A percentile compares a stretch with the other conserved stretches of the same genome.
phyloP scores from a whole-genome alignment of 106 monocot species.

The Iris macrosiphon region DNA sequence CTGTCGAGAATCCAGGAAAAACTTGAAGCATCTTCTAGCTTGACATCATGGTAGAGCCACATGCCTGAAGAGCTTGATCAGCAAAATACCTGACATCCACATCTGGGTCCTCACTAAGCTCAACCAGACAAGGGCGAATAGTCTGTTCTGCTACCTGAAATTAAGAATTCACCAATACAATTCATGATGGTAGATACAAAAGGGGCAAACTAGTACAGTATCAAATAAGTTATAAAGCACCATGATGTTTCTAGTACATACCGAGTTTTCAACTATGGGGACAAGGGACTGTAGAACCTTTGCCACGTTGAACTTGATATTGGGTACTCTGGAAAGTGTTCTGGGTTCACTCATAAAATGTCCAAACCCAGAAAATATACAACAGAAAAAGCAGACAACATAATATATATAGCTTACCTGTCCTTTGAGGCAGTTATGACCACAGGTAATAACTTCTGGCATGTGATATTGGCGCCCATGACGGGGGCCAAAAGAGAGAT shows the following conservation, averaged over 20 bases:
- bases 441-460: constrained; percentile 62
- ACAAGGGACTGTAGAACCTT: constrained; percentile 77
- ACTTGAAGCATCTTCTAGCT: constrained; percentile 1
- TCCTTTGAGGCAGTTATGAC: constrained; percentile 70
- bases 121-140: constrained; percentile 63
- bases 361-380: not conserved
- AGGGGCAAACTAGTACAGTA: not conserved
- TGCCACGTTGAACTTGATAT: constrained; percentile 91
- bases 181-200: not conserved
- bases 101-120: constrained; percentile 87
- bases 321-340: constrained; percentile 58
- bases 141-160: constrained; percentile 65
- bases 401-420: constrained; percentile 26
- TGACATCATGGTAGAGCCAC: constrained; percentile 64
- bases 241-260: constrained; percentile 19
- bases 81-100: constrained; percentile 93
- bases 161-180: not conserved
- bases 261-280: constrained; percentile 61
- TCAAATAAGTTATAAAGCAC: not conserved
- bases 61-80: constrained; percentile 59
- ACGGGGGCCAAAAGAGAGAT: constrained; percentile 67
- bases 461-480: constrained; percentile 75
- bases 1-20: too few relatives aligned
- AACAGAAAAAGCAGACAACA: not conserved
- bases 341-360: too few relatives aligned